Evolutionary conservation across 2,329 filamentous ascomycete genomes (phyloP).

Genomic region (Colletotrichum agaves): DNA sequence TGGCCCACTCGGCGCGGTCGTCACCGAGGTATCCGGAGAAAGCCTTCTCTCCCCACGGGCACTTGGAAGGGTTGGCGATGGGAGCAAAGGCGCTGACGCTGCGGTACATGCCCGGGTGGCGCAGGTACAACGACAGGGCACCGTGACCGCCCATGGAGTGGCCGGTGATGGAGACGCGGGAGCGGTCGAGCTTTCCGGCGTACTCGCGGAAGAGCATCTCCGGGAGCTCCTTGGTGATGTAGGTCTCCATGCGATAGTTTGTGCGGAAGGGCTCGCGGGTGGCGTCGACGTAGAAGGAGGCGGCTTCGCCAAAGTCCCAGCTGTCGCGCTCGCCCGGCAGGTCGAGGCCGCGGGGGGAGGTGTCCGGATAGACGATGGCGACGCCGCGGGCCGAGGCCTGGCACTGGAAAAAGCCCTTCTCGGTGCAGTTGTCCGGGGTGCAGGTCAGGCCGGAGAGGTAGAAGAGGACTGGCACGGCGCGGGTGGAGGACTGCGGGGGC

Average conservation of each 20-base stretch:
- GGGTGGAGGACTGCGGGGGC: conserved; percentile 72
- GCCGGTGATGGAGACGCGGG: conserved; percentile 84
- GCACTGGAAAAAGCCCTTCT: conserved; percentile 92
- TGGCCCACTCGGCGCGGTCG: conserved; percentile 81
- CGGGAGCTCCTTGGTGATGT: conserved; percentile 91
- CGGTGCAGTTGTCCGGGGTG: conserved; percentile 85
- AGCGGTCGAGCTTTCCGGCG: conserved; percentile 72
- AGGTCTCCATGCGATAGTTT: conserved; percentile 95
- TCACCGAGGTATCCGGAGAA: conserved; percentile 90
- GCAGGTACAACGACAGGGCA: conserved; percentile 90
- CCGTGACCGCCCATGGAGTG: conserved; percentile 99
- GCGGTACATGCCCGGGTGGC: conserved; percentile 90
- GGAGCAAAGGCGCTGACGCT: conserved; percentile 91
- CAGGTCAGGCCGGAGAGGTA: conserved; percentile 96
- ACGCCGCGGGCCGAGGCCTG: conserved; percentile 83
- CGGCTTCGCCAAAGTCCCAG: conserved; percentile 92
- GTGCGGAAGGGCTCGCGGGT: conserved; percentile 76
- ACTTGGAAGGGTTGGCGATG: conserved; percentile 85
- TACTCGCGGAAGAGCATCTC: conserved; percentile 78
- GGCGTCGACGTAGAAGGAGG: conserved; percentile 95
- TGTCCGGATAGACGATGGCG: conserved; percentile 95
- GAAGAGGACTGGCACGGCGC: conserved; percentile 82
- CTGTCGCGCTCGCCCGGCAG: conserved; percentile 86
- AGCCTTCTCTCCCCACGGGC: conserved; percentile 96
- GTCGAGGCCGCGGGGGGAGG: conserved; percentile 85